Base-by-base conservation (phyloP, 768 basidiomycete genomes). In the Boletus tomentosulus region DNA sequence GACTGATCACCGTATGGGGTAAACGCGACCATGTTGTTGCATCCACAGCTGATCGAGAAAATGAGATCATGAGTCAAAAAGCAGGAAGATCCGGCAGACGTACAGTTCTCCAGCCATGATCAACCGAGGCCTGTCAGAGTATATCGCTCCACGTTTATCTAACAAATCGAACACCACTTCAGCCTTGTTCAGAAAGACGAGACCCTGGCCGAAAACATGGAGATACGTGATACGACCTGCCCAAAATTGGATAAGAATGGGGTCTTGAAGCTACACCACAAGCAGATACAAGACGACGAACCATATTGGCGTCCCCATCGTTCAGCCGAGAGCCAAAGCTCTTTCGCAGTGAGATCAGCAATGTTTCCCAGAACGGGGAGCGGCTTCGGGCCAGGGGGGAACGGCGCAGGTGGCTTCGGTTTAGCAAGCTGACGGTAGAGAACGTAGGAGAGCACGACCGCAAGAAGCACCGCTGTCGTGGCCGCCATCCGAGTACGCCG, bases 31-130 rank as follows among this genome's bases (percentile, higher is more conserved):
- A 87, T 86, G 64, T 84, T 80, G 61, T 86, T 77, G 66, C 84
- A 86, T 37, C 84, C 84, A 60, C 85, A 71, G 16, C 72, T 75
- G 55, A 58, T 59, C 57, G 55, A 39, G 16, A 3, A 19, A 10
- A 54, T 54, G 48, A 50, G 52, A 57, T 54, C 39, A 33, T 10
- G 35, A 4, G 16, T 2, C 25, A 38, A 13, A 24, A 13, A 4
- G 5, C 13, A 15, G 15, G 30, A 47, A 16, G 16, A 19, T 16
- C 6, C 31, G 15, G 1, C 3, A 44, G 25, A 81, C 84, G 63
- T 61, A 88, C 79, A 89, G 73, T 48, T 90, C 86, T 24, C 84
- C 82, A 13, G 72, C 74, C 88, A 91, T 89, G 42, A 85, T 74
- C 24, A 88, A 71, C 25, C 73, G 70, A 0, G 86, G 86, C 66